Conservation (phyloP, 495 filamentous ascomycete species). For the Articulospora tetracladia region DNA sequence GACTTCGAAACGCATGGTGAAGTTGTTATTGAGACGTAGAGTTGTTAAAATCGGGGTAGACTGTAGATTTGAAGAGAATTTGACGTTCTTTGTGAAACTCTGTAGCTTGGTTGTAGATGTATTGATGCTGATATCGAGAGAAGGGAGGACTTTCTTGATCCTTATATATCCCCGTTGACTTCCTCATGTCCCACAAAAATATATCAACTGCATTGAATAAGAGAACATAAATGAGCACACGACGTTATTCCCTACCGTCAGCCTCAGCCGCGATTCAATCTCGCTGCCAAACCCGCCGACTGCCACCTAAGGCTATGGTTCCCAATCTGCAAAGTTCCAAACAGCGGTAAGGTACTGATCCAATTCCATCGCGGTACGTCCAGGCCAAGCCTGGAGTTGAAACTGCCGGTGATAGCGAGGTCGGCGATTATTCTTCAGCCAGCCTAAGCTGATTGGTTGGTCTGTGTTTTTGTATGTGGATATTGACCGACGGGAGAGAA, state of each 20-base stretch:
- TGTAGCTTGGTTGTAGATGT: not conserved
- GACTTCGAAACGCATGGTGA: not conserved
- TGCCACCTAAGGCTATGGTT: too few species aligned
- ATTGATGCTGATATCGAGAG: not conserved
- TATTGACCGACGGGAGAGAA: too few species aligned
- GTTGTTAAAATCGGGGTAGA: too few species aligned
- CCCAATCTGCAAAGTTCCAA: not conserved
- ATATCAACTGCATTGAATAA: too few species aligned
- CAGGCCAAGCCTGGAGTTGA: not conserved
- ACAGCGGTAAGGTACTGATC: not conserved
- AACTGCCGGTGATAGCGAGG: not conserved
- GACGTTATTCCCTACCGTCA: too few species aligned
- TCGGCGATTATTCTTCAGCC: not conserved
- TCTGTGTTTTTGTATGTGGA: too few species aligned
- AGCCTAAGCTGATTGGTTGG: not conserved
- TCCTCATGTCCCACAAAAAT: not conserved
- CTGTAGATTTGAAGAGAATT: too few species aligned
- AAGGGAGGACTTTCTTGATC: not conserved
- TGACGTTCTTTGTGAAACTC: too few species aligned
- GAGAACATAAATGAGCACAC: too few species aligned
- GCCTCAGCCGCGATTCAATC: too few species aligned
- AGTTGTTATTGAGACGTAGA: too few species aligned
- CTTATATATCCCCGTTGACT: not conserved
- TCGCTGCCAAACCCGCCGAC: too few species aligned
- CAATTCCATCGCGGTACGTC: not conserved